These are phyloP conservation scores for Didymellaceae sp. DNA, from an alignment of 2,329 filamentous ascomycete genomes.

Conservation along the genomic window DNA sequence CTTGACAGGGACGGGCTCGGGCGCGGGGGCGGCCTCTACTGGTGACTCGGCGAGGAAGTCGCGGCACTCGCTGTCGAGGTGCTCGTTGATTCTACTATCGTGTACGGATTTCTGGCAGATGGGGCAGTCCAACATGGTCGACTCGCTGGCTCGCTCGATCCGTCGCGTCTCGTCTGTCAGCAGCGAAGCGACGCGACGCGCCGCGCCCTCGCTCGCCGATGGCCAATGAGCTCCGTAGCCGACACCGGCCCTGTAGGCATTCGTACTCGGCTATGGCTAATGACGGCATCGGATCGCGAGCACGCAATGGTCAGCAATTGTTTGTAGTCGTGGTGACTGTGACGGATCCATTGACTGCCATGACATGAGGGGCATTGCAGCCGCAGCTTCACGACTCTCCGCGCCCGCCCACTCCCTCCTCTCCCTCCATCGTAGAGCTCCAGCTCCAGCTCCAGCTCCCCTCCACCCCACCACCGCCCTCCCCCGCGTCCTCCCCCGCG, in stretches of 20 bases:
- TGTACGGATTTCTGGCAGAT: constrained; percentile 79
- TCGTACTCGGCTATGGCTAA: neutral
- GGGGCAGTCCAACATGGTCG: constrained; percentile 73
- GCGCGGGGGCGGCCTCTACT: neutral
- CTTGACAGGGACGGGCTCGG: constrained; percentile 43
- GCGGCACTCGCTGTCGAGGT: constrained; percentile 85
- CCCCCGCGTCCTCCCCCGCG: neutral
- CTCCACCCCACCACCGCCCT: neutral
- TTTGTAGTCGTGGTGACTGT: neutral
- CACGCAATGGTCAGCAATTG: constrained; percentile 35
- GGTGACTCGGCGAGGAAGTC: constrained; percentile 65
- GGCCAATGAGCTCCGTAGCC: neutral
- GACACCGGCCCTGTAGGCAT: neutral
- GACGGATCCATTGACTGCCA: neutral
- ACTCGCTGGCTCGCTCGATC: no score
- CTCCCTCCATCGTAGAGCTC: no score
- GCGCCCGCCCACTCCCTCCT: neutral
- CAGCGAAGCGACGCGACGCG: constrained; percentile 8
- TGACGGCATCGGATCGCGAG: constrained; percentile 31
- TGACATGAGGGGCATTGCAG: constrained; percentile 26
- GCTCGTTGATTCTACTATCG: constrained; percentile 79
- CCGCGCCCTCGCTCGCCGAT: neutral
- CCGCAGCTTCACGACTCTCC: constrained; percentile 10
- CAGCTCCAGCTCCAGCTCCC: neutral
- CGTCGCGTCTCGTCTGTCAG: neutral